Evolutionary conservation across 148 eudicot species (phyloP).

Genomic region (Cornus florida): DNA sequence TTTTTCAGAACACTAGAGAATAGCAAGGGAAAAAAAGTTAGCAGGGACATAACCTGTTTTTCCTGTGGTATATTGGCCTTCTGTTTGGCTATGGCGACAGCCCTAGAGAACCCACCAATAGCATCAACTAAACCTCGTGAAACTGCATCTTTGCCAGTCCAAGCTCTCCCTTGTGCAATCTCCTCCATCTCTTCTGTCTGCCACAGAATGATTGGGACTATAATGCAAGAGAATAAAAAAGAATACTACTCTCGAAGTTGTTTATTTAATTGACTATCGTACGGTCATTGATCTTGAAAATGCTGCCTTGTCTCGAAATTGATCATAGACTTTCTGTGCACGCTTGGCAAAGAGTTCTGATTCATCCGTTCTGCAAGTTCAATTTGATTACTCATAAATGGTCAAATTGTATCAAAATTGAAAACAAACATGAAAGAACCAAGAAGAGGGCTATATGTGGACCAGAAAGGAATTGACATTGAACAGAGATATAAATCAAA

Average conservation of each 20-base stretch:
- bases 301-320: slow-evolving; percentile 93
- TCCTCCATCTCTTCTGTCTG: slow-evolving; percentile 84
- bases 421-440: neutral
- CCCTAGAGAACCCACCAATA: slow-evolving; percentile 74
- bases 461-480: neutral
- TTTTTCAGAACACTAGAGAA: neutral
- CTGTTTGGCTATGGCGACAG: slow-evolving; percentile 80
- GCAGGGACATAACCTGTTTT: neutral
- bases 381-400: neutral
- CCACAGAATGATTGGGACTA: slow-evolving; percentile 1
- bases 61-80: slow-evolving; percentile 71
- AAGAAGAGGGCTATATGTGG: neutral
- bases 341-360: slow-evolving; percentile 83
- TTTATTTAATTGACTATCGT: slow-evolving; percentile 14
- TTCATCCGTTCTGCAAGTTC: slow-evolving; percentile 65
- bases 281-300: slow-evolving; percentile 91
- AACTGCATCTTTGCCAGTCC: slow-evolving; percentile 84
- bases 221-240: neutral
- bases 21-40: neutral
- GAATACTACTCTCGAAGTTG: neutral
- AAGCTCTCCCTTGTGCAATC: slow-evolving; percentile 89
- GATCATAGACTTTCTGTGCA: slow-evolving; percentile 62
- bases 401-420: neutral
- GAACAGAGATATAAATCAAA: neutral
- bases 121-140: slow-evolving; percentile 82